phyloP scores from a whole-genome alignment of 306 rosid genomes.

The Neltuma alba region DNA sequence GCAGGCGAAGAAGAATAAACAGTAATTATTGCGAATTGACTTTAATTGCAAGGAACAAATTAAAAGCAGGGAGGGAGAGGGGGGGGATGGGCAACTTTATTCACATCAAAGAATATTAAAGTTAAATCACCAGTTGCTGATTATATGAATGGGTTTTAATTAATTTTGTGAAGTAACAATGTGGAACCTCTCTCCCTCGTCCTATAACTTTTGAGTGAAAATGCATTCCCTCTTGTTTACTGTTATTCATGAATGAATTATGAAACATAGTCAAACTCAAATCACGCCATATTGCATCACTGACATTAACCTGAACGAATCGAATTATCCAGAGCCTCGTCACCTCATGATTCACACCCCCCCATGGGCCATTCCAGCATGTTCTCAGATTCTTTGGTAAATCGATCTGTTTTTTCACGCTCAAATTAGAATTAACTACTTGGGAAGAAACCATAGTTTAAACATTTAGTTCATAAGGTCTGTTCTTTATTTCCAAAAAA shows the following conservation, averaged over 20 bases:
- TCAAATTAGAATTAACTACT: background rate
- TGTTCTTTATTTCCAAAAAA: too few species aligned
- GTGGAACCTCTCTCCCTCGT: slow-evolving; percentile 17
- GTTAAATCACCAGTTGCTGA: slow-evolving; percentile 11
- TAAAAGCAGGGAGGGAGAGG: too few species aligned
- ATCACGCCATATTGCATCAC: slow-evolving; percentile 11
- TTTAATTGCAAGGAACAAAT: slow-evolving; percentile 34
- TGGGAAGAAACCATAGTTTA: background rate
- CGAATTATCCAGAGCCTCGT: too few species aligned
- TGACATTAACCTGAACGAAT: background rate
- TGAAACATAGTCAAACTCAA: slow-evolving; percentile 14
- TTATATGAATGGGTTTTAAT: slow-evolving; percentile 6
- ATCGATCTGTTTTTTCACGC: background rate
- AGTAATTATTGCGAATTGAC: slow-evolving; percentile 39
- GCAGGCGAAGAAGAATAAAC: slow-evolving; percentile 7
- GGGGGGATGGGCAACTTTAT: slow-evolving; percentile 16
- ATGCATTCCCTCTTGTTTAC: background rate
- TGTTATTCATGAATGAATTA: background rate
- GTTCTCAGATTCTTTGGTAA: background rate
- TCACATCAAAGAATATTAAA: slow-evolving; percentile 21
- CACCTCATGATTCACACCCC: too few species aligned
- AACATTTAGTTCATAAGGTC: background rate
- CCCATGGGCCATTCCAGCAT: background rate
- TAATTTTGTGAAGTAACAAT: slow-evolving; percentile 8
- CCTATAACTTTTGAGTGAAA: background rate